Evolutionary conservation across 2,329 filamentous ascomycete species (phyloP).

Genomic region (Lachnellula occidentalis): DNA sequence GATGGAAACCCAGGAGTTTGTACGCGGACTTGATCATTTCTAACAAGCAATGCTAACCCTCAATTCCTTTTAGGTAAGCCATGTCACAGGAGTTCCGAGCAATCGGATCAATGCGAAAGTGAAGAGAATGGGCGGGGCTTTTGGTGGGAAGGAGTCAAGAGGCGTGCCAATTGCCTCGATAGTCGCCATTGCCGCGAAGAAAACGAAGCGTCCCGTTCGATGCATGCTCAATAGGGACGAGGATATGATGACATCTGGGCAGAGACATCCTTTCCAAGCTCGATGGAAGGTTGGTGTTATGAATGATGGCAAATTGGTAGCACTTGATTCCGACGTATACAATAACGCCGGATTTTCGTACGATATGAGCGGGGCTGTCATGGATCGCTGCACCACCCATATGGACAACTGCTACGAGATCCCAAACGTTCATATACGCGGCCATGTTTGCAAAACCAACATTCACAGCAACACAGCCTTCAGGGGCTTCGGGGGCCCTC

Average conservation of each 20-base stretch:
- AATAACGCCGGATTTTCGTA: slow-evolving; percentile 83
- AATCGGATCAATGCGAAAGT: slow-evolving; percentile 88
- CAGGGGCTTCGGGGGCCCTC: slow-evolving; percentile 91
- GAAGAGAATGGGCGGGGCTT: slow-evolving; percentile 89
- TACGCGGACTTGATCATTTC: too few relatives aligned
- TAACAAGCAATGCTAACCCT: too few relatives aligned
- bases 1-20: slow-evolving; percentile 81
- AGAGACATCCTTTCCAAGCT: slow-evolving; percentile 86
- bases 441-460: slow-evolving; percentile 87
- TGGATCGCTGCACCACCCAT: slow-evolving; percentile 80
- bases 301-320: slow-evolving; percentile 86
- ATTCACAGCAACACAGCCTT: slow-evolving; percentile 98
- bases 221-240: slow-evolving; percentile 97
- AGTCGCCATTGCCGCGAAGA: slow-evolving; percentile 80
- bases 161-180: slow-evolving; percentile 68
- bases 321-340: slow-evolving; percentile 86
- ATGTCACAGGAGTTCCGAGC: slow-evolving; percentile 73
- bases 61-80: too few relatives aligned
- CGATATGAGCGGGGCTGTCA: slow-evolving; percentile 68
- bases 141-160: slow-evolving; percentile 93
- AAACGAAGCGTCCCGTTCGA: slow-evolving; percentile 73
- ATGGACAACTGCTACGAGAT: slow-evolving; percentile 86
- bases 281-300: slow-evolving; percentile 94
- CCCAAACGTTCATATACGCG: slow-evolving; percentile 81
- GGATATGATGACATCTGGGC: slow-evolving; percentile 87